phyloP scores from a whole-genome alignment of 192 early-diverging fungal genomes.

The Rhizophagus sp. region DNA sequence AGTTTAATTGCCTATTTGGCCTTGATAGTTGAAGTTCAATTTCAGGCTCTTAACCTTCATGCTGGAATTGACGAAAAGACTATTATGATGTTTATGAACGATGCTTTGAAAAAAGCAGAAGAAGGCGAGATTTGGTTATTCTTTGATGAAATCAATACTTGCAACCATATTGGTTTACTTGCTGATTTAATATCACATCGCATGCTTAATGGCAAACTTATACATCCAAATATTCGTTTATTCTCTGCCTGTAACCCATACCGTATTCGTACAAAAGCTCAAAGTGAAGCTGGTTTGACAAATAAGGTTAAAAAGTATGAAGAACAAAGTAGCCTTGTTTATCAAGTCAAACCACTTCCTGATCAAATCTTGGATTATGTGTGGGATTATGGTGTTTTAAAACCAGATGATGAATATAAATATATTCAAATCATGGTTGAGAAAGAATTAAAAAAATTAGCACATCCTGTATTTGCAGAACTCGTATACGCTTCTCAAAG shows the following conservation, averaged over 20 bases:
- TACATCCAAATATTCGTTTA: neutral
- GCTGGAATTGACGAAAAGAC: neutral
- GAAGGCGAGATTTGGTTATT: neutral
- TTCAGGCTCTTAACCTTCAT: neutral
- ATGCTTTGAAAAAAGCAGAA: neutral
- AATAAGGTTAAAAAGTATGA: neutral
- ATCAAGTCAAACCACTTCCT: constrained; percentile 2
- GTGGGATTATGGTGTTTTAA: neutral
- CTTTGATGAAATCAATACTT: neutral
- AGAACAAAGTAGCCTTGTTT: neutral
- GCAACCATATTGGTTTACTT: neutral
- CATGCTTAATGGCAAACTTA: neutral
- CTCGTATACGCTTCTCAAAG: constrained; percentile 16
- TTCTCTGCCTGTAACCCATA: neutral
- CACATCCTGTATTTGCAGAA: neutral
- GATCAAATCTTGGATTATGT: constrained; percentile 19
- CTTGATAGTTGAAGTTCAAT: neutral
- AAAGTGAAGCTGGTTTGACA: neutral
- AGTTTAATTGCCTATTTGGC: neutral
- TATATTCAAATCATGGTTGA: neutral
- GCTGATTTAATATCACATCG: neutral
- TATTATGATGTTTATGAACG: neutral
- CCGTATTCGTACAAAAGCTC: neutral
- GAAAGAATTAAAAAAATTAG: neutral
- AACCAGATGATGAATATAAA: neutral